Conservation (phyloP, 177 flowering plant genomes). For the Vitis hybrid region DNA sequence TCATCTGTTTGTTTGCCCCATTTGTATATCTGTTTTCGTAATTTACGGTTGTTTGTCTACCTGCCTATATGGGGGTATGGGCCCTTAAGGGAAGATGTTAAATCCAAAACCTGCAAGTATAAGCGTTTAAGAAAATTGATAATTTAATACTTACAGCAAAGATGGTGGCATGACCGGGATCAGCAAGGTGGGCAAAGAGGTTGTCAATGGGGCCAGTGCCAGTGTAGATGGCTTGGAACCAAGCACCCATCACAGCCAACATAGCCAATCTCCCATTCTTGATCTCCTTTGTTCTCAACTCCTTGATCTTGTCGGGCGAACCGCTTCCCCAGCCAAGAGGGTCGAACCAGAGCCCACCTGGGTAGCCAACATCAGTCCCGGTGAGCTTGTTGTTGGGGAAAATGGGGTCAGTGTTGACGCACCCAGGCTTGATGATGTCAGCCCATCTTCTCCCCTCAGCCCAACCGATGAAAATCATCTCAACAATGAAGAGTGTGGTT, state of each 20-base stretch:
- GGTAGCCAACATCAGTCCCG: constrained; percentile 96
- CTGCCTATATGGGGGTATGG: no score
- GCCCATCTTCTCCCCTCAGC: constrained; percentile 99
- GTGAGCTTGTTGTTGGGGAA: constrained; percentile 99
- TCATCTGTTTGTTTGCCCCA: no score
- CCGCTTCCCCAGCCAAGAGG: constrained; percentile 92
- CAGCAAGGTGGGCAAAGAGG: constrained; percentile 96
- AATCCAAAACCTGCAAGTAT: no score
- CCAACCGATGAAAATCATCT: constrained; percentile 94
- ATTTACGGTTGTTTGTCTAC: no score
- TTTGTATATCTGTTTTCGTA: no score
- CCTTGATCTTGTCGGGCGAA: constrained; percentile 78
- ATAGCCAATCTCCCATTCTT: constrained; percentile 97
- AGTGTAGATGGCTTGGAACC: constrained; percentile 94
- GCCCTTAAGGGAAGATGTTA: no score
- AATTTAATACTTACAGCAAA: constrained; percentile 64
- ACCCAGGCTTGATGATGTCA: constrained; percentile 89
- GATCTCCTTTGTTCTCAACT: constrained; percentile 92
- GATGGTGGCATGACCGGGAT: constrained; percentile 95
- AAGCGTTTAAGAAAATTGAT: no score
- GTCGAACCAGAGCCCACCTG: constrained; percentile 97
- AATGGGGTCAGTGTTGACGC: constrained; percentile 95
- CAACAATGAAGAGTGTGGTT: constrained; percentile 86
- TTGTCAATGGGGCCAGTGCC: constrained; percentile 98
- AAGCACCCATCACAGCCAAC: constrained; percentile 97